Evolutionary conservation across 2,329 filamentous ascomycete genomes (phyloP), one percentile per base, ranked within the genome.

Genomic region (Trichoderma pleuroti): DNA sequence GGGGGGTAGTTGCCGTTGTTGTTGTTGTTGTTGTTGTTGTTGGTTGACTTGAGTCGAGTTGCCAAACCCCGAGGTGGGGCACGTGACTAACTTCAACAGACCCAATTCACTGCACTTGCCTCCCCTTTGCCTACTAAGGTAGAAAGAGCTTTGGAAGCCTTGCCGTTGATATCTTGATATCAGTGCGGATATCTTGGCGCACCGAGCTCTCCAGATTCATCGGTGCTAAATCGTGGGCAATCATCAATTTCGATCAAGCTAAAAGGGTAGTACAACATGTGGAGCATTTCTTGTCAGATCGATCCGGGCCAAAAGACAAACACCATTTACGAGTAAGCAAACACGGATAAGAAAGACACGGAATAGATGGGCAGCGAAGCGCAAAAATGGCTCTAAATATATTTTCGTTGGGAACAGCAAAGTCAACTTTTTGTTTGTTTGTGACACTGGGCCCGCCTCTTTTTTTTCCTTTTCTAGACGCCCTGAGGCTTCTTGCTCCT

Each of bases 341-440:
- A 46, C 24, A 46, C 8, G 36, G 3, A 1, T 2, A 4, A 14
- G 1, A 5, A 12, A 34, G 10, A 32, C 26, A 42, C 26, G 56
- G 10, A 14, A 9, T 12, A n/a, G 18, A 28, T 18, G 11, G 12
- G 32, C 24, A 68, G 10, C n/a, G 8, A 42, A 30, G 54, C 18
- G 42, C 46, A 62, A 54, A 42, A 56, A 32, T 46, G 26, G 14
- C 26, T 65, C 63, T 67, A 30, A 34, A 18, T 61, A 60, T 64
- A 68, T 76, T 42, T 42, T 72, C 72, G 72, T 75, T 74, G 67
- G 66, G 68, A 74, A 72, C 73, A 72, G 63, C 72, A 72, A 21
- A 71, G 72, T 73, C 68, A 62, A 75, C 73, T 76, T 77, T 69
- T 70, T 32, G 24, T 56, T 76, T 63, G 68, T 73, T 62, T 57